phyloP scores from a whole-genome alignment of 2,329 filamentous ascomycete genomes.

The Colletotrichum destructivum region DNA sequence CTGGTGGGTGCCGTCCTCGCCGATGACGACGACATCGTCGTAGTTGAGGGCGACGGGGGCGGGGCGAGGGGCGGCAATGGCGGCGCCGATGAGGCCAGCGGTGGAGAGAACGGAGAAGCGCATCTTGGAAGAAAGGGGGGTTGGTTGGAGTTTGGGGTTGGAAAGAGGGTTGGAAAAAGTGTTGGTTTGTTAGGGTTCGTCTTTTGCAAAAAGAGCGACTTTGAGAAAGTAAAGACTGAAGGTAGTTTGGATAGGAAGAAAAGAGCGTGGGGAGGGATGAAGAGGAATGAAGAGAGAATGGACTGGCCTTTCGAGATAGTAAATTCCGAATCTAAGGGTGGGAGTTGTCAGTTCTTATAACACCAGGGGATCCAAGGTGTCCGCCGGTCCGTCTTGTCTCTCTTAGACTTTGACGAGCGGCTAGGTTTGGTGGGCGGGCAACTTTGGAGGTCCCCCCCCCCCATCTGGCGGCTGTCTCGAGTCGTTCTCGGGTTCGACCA shows the following conservation, averaged over 20 bases:
- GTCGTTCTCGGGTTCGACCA: slow-evolving; percentile 8
- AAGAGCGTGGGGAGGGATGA: slow-evolving; percentile 28
- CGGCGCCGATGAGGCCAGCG: slow-evolving; percentile 27
- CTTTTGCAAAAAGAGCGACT: slow-evolving; percentile 35
- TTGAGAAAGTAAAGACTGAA: slow-evolving; percentile 39
- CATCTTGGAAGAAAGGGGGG: slow-evolving; percentile 23
- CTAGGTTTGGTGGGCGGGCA: background rate
- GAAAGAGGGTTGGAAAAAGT: background rate
- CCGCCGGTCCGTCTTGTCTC: background rate
- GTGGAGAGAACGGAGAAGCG: slow-evolving; percentile 35
- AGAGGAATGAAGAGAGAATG: slow-evolving; percentile 36
- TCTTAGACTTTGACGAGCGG: background rate
- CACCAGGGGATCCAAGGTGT: background rate
- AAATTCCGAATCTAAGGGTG: slow-evolving; percentile 13
- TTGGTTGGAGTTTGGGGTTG: background rate
- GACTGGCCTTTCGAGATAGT: slow-evolving; percentile 28
- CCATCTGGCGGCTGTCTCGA: slow-evolving; percentile 1
- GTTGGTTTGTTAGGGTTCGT: background rate
- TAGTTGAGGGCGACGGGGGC: slow-evolving; percentile 37
- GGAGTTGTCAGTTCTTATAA: slow-evolving; percentile 33
- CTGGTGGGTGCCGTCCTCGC: slow-evolving; percentile 44
- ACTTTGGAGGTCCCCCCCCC: slow-evolving; percentile 18
- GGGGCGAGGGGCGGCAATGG: slow-evolving; percentile 17
- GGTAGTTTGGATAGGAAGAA: slow-evolving; percentile 25
- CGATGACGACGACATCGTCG: slow-evolving; percentile 49